These are phyloP conservation scores for Adansonia gregorii DNA, from an alignment of 441 rosid genomes.

Conservation along the genomic window DNA sequence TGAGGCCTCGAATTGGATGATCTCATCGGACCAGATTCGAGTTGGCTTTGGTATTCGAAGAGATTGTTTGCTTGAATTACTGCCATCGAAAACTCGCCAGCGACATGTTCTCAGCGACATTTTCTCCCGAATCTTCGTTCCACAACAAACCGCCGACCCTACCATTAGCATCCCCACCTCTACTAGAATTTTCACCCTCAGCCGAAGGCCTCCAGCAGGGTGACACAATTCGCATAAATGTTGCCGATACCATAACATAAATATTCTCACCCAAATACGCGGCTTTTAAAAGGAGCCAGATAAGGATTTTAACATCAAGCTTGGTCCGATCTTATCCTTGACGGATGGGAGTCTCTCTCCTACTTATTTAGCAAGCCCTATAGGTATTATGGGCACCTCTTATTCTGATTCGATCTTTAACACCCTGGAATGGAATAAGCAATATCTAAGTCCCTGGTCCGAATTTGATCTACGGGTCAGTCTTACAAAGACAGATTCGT, in stretches of 20 bases:
- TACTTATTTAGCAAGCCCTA: not conserved
- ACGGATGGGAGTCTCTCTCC: not conserved
- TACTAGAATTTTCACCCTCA: conserved; percentile 67
- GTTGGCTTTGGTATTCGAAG: conserved; percentile 82
- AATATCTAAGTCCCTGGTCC: not conserved
- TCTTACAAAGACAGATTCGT: not conserved
- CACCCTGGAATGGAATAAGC: not conserved
- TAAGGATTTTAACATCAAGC: not conserved
- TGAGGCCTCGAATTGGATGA: conserved; percentile 68
- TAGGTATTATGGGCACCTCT: not conserved
- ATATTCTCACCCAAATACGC: conserved; percentile 52
- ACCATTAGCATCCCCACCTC: conserved; percentile 54
- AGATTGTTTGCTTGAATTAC: conserved; percentile 83
- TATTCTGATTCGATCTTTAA: not conserved
- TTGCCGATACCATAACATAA: conserved; percentile 76
- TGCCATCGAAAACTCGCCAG: conserved; percentile 92
- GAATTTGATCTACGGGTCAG: not conserved
- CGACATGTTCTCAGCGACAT: conserved; percentile 52
- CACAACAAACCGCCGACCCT: conserved; percentile 82
- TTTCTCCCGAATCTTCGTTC: conserved; percentile 79
- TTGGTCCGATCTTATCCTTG: not conserved
- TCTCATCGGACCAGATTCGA: conserved; percentile 87
- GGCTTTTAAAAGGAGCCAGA: not conserved
- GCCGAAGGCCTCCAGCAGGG: conserved; percentile 89
- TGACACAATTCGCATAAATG: conserved; percentile 68